Conservation (phyloP, 441 rosid species). For the Codiaeum variegatum region DNA sequence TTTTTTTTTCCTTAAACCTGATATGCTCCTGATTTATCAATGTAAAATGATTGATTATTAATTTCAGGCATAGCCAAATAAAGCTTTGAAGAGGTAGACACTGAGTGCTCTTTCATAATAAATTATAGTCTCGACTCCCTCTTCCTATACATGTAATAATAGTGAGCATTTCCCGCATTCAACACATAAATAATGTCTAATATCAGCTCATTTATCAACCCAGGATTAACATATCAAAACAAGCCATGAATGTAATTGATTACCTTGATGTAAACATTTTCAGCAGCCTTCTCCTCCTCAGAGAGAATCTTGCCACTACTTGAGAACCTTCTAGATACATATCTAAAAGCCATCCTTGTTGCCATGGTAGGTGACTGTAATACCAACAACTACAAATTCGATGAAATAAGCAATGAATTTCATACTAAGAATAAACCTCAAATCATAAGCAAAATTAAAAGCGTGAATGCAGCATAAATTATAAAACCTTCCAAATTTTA, state of each 20-base stretch:
- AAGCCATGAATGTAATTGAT: neutral
- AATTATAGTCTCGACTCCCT: too few species aligned
- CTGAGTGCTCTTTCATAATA: neutral
- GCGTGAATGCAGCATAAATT: neutral
- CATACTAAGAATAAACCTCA: neutral
- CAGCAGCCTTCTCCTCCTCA: slow-evolving; percentile 96
- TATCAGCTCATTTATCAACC: neutral
- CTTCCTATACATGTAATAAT: too few species aligned
- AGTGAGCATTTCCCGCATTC: too few species aligned
- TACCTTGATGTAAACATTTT: slow-evolving; percentile 88
- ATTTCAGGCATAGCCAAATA: slow-evolving; percentile 44
- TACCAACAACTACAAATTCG: neutral
- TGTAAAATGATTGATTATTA: neutral
- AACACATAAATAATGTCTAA: neutral
- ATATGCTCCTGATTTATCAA: neutral
- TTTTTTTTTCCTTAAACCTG: neutral
- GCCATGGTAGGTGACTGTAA: slow-evolving; percentile 40
- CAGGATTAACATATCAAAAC: neutral
- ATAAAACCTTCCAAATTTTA: neutral
- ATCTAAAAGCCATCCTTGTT: slow-evolving; percentile 41
- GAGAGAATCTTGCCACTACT: slow-evolving; percentile 63
- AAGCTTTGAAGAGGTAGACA: slow-evolving; percentile 27
- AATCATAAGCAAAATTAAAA: slow-evolving; percentile 1
- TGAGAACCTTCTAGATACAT: slow-evolving; percentile 65
- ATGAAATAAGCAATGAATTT: neutral